Base-by-base conservation (phyloP, 495 filamentous ascomycete genomes). In the Lasiosphaeria hispida region DNA sequence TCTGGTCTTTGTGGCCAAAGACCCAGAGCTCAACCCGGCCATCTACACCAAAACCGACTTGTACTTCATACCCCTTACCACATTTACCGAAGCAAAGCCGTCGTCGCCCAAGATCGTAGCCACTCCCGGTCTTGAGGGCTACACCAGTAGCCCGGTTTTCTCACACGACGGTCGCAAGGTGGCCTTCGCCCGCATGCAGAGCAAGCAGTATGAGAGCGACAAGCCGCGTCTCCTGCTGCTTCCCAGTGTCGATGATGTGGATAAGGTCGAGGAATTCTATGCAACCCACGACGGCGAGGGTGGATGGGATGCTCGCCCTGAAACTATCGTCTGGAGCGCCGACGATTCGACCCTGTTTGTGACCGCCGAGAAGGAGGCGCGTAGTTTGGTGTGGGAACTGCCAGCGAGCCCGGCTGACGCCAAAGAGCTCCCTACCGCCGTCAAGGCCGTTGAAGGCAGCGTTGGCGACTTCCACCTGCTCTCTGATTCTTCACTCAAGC, bases 161-260 rank as follows among this genome's bases (percentile, higher is more conserved):
- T 90, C 89, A 2, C 85, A 87, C 14, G 81, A 87, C 63, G 91
- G 89, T 1, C 80, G 77, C 48, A 80, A 80, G 45, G 81, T 92
- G 8, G 92, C 86, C n/a, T 91, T 96, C 59, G 83, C 91, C 41
- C 81, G 86, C 35, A 92, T 92, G 89, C 77, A 80, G 19, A 76
- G 84, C 58, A 84, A 87, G 62, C 90, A 91, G 18, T 96, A 97
- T 67, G 93, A 97, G 72, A 87, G 87, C 9, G 93, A 97, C 75
- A 89, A 90, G 71, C 88, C 92, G 47, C 79, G 89, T 4, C 79
- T 96, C 4, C 70, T 97, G 51, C 73, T 96, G 11, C 57, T 85
- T 7, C 76, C 77, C 1, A 75, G 85, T 67, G 69, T 90, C 47
- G 72, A 72, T 6, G 82, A 87, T 61, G 76, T 83, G 7, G 79